Conservation (phyloP, 768 basidiomycete species). For the Leccinum barrowsii region DNA sequence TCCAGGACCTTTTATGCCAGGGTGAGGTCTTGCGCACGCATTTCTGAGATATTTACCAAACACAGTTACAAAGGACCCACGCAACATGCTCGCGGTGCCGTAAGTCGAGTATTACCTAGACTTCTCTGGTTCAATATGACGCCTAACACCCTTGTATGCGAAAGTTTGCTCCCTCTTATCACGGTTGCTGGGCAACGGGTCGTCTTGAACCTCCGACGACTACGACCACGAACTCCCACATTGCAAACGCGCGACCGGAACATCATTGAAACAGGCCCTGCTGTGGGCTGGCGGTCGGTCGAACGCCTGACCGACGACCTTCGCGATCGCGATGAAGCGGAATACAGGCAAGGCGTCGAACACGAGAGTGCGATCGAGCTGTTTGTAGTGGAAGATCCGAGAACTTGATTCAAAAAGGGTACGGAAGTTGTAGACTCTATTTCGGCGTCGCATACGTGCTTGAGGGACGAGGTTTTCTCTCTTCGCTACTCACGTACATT, state of each 20-base stretch:
- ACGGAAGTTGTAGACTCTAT: background rate
- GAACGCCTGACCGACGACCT: background rate
- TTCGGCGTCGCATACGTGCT: background rate
- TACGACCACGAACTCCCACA: background rate
- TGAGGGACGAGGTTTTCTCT: background rate
- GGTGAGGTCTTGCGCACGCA: background rate
- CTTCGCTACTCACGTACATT: background rate
- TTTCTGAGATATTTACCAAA: background rate
- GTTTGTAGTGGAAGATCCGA: background rate
- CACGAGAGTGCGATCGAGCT: background rate
- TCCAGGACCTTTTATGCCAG: background rate
- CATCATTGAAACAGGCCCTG: background rate
- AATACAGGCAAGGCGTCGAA: background rate
- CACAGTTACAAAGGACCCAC: background rate
- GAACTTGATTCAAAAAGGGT: background rate
- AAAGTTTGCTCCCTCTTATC: constrained; percentile 13
- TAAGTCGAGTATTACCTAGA: background rate
- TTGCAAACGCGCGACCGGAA: background rate
- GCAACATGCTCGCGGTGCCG: background rate
- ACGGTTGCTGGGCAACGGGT: constrained; percentile 15
- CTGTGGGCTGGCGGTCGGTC: background rate
- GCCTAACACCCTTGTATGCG: background rate
- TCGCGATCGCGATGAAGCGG: background rate
- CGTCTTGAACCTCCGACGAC: constrained; percentile 14
- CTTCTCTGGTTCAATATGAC: background rate